These are phyloP conservation scores for Fusarium sterilihyphosum DNA, from an alignment of 2,329 filamentous ascomycete species.

Conservation along the genomic window DNA sequence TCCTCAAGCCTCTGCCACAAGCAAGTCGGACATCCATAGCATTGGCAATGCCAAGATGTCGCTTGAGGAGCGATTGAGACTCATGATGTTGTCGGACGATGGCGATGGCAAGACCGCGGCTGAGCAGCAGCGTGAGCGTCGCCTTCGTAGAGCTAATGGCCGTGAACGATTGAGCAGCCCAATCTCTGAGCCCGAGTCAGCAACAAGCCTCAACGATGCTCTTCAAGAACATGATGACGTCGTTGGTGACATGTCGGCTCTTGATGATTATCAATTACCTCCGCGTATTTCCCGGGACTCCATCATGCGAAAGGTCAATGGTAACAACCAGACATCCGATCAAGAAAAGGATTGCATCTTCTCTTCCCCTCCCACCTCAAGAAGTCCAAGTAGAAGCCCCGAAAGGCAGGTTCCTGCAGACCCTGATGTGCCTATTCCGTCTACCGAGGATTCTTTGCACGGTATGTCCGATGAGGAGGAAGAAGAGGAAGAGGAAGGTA, in stretches of 20 bases:
- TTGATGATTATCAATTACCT: conserved; percentile 73
- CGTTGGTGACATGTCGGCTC: conserved; percentile 66
- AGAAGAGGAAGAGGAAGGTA: conserved; percentile 58
- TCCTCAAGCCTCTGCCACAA: conserved; percentile 71
- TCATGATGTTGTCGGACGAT: conserved; percentile 87
- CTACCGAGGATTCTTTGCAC: conserved; percentile 75
- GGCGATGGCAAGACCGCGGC: conserved; percentile 65
- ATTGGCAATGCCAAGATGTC: conserved; percentile 82
- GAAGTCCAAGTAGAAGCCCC: conserved; percentile 56
- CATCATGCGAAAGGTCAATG: conserved; percentile 88
- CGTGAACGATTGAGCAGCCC: conserved; percentile 61
- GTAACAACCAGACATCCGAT: conserved; percentile 63
- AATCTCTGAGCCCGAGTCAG: conserved; percentile 52
- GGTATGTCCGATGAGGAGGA: conserved; percentile 60
- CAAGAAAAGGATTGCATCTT: conserved; percentile 71
- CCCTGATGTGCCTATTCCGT: conserved; percentile 90
- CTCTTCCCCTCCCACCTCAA: conserved; percentile 67
- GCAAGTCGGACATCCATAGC: conserved; percentile 81
- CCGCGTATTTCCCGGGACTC: conserved; percentile 91
- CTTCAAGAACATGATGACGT: conserved; percentile 68
- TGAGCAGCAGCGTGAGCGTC: conserved; percentile 74
- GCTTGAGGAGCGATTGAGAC: conserved; percentile 83
- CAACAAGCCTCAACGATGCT: conserved; percentile 45
- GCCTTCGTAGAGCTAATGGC: conserved; percentile 70
- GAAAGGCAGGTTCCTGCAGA: conserved; percentile 72